Evolutionary conservation across 1,139 yeast species (phyloP).

Genomic region (Debaryomycetaceae sp.): DNA sequence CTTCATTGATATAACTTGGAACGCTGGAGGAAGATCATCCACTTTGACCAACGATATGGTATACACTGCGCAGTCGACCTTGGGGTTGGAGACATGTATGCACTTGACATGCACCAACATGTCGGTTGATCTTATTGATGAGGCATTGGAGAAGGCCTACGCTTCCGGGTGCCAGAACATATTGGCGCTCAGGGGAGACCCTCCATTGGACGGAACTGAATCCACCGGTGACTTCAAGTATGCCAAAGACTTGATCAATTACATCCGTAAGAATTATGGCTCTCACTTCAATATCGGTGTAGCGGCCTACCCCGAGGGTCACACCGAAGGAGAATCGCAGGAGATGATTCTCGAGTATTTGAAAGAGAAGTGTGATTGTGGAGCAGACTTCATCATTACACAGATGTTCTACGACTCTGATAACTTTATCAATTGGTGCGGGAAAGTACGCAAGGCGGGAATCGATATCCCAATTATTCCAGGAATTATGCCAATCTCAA

Average conservation of each 20-base stretch:
- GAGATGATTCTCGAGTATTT: conserved; percentile 73
- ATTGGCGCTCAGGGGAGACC: conserved; percentile 77
- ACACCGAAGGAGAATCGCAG: conserved; percentile 73
- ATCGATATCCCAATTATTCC: conserved; percentile 87
- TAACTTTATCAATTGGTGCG: conserved; percentile 79
- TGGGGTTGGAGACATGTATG: conserved; percentile 96
- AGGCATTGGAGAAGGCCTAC: conserved; percentile 82
- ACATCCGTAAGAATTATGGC: conserved; percentile 55
- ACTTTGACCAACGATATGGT: conserved; percentile 86
- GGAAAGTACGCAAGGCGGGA: conserved; percentile 67
- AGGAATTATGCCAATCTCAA: conserved; percentile 97
- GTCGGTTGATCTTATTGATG: conserved; percentile 77
- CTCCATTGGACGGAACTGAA: conserved; percentile 65
- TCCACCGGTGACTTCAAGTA: conserved; percentile 70
- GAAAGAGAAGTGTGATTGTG: conserved; percentile 45
- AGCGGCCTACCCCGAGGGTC: conserved; percentile 77
- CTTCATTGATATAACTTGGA: conserved; percentile 96
- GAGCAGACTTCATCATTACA: conserved; percentile 45
- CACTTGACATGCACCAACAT: conserved; percentile 96
- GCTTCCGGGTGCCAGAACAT: conserved; percentile 93
- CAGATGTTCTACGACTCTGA: conserved; percentile 67
- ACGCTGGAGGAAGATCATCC: conserved; percentile 90
- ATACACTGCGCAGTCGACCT: conserved; percentile 84
- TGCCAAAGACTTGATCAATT: conserved; percentile 61
- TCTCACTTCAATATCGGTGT: conserved; percentile 70